Base-by-base conservation (phyloP, 1,284 basidiomycete genomes). In the Crucibulum cyathiforme region DNA sequence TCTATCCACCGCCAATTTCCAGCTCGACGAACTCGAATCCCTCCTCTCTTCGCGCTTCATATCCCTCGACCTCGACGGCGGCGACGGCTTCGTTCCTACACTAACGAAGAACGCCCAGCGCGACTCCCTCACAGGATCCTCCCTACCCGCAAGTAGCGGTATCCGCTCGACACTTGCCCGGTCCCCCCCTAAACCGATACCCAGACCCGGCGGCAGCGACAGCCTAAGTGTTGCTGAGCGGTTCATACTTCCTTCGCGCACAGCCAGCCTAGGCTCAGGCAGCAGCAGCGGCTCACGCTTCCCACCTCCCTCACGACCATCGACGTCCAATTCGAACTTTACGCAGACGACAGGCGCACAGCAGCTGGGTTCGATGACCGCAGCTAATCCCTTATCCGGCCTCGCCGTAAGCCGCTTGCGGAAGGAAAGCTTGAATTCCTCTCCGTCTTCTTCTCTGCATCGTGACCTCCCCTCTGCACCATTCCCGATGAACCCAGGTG, bases 11-110 rank as follows among this genome's bases (percentile, higher is more conserved):
- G 89, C 90, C 5, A 79, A 84, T 68, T 93, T 93, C 77, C 82
- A 86, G 62, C 76, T 92, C 36, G 90, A 92, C 71, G 88, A 90
- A 59, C 80, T 89, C 38, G 92, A 93, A 73, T 88, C 86, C 2
- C 74, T 93, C 3, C 78, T 93, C 10, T 90, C 88, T 2, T 89
- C 87, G 4, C 80, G 86, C n/a, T 90, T 93, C 69, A 79, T 90
- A 35, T 87, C 85, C 2, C 80, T 86, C 47, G 81, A 88, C 63
- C 78, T 86, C 43, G 76, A 82, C 57, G 72, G 85, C 54, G 82
- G 80, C 65, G 80, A 82, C 36, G 83, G 83, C 37, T 89, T 89
- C 66, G 86, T 86, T 8, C 88, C 88, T 1, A 91, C 89, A 0
- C 77, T 90, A 9, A 68, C 72, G 56, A 77, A 76, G 68, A 74